These are phyloP conservation scores for Puccinellia tenuiflora DNA, from an alignment of 176 grass and related monocot genomes.

Conservation along the genomic window DNA sequence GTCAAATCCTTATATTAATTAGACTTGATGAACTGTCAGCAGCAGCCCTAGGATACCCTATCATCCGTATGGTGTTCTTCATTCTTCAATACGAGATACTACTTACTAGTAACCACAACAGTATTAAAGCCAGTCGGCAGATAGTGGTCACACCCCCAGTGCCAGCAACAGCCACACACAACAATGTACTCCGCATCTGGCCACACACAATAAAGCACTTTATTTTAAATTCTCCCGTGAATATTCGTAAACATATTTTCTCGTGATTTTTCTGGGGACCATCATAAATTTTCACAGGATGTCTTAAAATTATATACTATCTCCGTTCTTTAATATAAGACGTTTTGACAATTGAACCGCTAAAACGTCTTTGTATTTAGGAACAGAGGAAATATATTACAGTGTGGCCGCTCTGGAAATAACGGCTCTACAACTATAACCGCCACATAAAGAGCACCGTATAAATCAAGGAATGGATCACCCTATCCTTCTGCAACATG, in stretches of 20 bases:
- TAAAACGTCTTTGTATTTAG: too few relatives aligned
- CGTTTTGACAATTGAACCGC: too few relatives aligned
- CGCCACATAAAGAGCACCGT: not conserved
- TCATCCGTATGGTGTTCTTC: not conserved
- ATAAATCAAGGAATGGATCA: conserved; percentile 24
- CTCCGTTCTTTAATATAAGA: too few relatives aligned
- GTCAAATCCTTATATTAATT: not conserved
- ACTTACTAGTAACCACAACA: not conserved
- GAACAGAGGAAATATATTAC: too few relatives aligned
- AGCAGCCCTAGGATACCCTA: conserved; percentile 24
- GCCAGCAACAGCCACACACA: not conserved
- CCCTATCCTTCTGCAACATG: not conserved
- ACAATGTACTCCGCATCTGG: not conserved
- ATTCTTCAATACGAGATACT: conserved; percentile 4
- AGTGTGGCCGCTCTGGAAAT: not conserved
- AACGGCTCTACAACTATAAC: not conserved
- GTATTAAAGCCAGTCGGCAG: conserved; percentile 22
- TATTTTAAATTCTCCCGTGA: not conserved
- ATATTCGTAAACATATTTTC: too few relatives aligned
- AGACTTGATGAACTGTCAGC: conserved; percentile 12
- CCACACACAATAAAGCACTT: not conserved
- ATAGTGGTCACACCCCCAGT: not conserved
- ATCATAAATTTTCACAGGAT: too few relatives aligned
- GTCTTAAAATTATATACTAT: too few relatives aligned
- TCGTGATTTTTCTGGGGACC: too few relatives aligned